phyloP scores from a whole-genome alignment of 1,139 yeast species.

The Lodderomyces theae region DNA sequence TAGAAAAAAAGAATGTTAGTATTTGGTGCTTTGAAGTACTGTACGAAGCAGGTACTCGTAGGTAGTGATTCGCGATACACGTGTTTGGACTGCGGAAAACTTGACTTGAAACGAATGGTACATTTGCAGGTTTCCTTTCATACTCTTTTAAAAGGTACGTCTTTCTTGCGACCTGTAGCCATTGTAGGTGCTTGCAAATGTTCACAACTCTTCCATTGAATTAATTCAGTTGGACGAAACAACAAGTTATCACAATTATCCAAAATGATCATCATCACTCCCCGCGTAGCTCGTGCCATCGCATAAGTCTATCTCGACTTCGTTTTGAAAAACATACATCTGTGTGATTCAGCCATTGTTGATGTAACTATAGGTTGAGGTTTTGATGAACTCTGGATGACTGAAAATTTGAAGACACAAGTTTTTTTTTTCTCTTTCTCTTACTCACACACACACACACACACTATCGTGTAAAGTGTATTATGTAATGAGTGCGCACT shows the following conservation, averaged over 20 bases:
- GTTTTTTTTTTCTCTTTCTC: conserved; percentile 3
- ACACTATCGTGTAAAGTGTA: neutral
- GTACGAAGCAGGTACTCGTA: too few species aligned
- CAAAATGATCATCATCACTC: neutral
- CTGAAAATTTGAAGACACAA: conserved; percentile 5
- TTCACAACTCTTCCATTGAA: neutral
- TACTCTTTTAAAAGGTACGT: too few species aligned
- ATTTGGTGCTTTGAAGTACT: too few species aligned
- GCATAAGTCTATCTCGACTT: neutral
- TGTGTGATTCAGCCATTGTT: conserved; percentile 93
- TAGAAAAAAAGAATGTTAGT: conserved; percentile 46
- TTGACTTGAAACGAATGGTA: too few species aligned
- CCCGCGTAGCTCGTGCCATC: neutral
- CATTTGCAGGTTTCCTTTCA: too few species aligned
- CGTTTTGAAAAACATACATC: conserved; percentile 66
- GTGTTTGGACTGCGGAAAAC: too few species aligned
- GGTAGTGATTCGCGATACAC: too few species aligned
- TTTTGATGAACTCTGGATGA: conserved; percentile 1
- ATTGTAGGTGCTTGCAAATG: too few species aligned
- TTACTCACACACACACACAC: too few species aligned
- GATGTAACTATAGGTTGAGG: conserved; percentile 8
- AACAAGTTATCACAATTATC: neutral
- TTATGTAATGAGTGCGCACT: neutral
- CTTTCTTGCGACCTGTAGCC: too few species aligned
- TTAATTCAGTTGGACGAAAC: neutral